phyloP scores from a whole-genome alignment of 257 asterid genomes.

The Lithospermum erythrorhizon region DNA sequence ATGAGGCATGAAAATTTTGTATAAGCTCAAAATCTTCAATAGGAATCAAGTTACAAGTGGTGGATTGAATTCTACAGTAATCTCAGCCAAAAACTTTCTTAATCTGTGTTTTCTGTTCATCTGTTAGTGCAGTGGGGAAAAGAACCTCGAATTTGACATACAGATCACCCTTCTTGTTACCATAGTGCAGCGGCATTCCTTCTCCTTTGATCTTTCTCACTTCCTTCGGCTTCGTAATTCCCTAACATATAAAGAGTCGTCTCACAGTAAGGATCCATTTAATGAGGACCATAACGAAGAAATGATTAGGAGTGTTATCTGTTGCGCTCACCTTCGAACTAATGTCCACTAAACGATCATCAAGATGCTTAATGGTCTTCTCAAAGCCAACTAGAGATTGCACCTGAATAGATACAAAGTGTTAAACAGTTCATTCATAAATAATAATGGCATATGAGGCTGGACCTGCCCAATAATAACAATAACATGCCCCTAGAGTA shows the following conservation, averaged over 20 bases:
- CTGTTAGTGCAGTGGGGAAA: slow-evolving; percentile 67
- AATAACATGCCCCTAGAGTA: too few relatives aligned
- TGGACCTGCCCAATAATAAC: neutral
- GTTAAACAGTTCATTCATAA: neutral
- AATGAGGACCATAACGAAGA: too few relatives aligned
- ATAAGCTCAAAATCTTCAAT: neutral
- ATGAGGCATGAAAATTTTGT: neutral
- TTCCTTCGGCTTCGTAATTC: slow-evolving; percentile 82
- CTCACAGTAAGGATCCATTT: neutral
- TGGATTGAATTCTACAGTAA: neutral
- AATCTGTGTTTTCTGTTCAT: slow-evolving; percentile 73
- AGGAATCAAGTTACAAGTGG: slow-evolving; percentile 7
- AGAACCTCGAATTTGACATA: slow-evolving; percentile 76
- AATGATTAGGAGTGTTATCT: neutral
- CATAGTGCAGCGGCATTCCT: slow-evolving; percentile 86
- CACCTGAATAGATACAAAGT: slow-evolving; percentile 31
- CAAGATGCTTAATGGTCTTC: slow-evolving; percentile 84
- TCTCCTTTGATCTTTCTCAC: slow-evolving; percentile 78
- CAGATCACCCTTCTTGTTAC: slow-evolving; percentile 83
- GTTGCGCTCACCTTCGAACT: slow-evolving; percentile 52
- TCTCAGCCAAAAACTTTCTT: slow-evolving; percentile 42
- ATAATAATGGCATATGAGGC: neutral
- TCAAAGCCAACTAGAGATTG: slow-evolving; percentile 97
- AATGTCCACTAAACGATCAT: slow-evolving; percentile 74
- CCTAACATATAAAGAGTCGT: slow-evolving; percentile 27